Evolutionary conservation across 768 basidiomycete genomes (phyloP).

Genomic region (Amanita molliuscula): DNA sequence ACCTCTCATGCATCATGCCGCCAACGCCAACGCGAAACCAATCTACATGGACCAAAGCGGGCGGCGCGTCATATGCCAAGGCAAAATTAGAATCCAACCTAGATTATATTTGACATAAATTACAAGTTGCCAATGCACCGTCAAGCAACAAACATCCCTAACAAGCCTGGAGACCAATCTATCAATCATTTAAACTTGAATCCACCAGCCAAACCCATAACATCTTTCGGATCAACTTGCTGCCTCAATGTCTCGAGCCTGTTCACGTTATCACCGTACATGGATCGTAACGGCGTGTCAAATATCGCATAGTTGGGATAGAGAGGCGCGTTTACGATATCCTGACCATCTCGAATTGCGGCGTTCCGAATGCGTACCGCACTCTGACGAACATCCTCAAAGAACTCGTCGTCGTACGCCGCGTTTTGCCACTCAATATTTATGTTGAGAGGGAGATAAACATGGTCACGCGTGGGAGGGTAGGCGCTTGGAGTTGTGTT

Average conservation of each 20-base stretch:
- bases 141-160: too few species aligned
- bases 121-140: too few species aligned
- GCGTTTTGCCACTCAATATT: conserved; percentile 13
- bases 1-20: too few species aligned
- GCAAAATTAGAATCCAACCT: too few species aligned
- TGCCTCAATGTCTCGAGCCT: conserved; percentile 23
- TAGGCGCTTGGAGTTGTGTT: conserved; percentile 30
- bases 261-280: conserved; percentile 32
- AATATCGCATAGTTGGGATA: conserved; percentile 35
- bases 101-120: too few species aligned
- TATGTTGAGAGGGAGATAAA: conserved; percentile 19
- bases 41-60: too few species aligned
- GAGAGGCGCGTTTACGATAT: conserved; percentile 18
- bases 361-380: conserved; percentile 23
- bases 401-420: conserved; percentile 16
- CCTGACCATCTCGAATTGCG: conserved; percentile 21
- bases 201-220: conserved; percentile 45
- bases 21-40: too few species aligned
- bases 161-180: too few species aligned
- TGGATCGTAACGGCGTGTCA: conserved; percentile 29
- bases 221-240: conserved; percentile 32
- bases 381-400: conserved; percentile 24
- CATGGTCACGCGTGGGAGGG: conserved; percentile 21
- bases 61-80: too few species aligned
- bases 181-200: conserved; percentile 30